Conservation (phyloP, 1,284 basidiomycete genomes). For the Heterobasidion occidentale region DNA sequence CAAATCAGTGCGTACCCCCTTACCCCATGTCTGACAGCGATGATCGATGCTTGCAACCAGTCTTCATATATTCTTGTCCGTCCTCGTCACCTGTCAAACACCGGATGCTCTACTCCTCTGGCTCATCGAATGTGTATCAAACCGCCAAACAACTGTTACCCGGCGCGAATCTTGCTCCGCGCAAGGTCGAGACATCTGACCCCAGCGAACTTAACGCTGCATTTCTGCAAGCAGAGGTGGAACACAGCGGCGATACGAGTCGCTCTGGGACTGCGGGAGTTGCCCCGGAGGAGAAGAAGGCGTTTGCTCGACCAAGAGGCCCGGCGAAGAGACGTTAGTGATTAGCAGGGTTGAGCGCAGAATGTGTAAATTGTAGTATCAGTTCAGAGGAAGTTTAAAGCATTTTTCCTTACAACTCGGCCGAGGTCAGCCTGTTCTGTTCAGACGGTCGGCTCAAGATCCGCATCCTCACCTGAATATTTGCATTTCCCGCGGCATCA, state of each 20-base stretch:
- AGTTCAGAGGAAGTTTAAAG: too few species aligned
- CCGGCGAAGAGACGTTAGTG: slow-evolving; percentile 36
- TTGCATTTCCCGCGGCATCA: neutral
- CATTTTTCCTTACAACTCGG: neutral
- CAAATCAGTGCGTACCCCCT: slow-evolving; percentile 21
- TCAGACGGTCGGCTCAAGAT: neutral
- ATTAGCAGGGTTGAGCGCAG: neutral
- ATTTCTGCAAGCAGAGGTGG: slow-evolving; percentile 47
- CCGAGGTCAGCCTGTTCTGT: neutral
- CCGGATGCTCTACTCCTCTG: slow-evolving; percentile 83
- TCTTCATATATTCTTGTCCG: slow-evolving; percentile 88
- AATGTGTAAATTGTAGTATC: neutral
- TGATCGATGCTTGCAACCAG: slow-evolving; percentile 25
- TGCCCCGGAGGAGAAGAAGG: slow-evolving; percentile 17
- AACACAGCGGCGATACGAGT: slow-evolving; percentile 4
- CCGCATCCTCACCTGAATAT: neutral
- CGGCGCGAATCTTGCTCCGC: slow-evolving; percentile 33
- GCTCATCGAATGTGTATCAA: slow-evolving; percentile 47
- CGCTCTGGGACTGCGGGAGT: slow-evolving; percentile 7
- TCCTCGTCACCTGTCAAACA: slow-evolving; percentile 70
- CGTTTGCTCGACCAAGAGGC: slow-evolving; percentile 56
- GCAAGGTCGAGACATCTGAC: slow-evolving; percentile 80
- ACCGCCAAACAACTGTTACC: slow-evolving; percentile 46
- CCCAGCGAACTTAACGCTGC: slow-evolving; percentile 63
- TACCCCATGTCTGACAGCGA: slow-evolving; percentile 1